Evolutionary conservation across 2,329 filamentous ascomycete genomes (phyloP).

Genomic region (Xylariaceae sp.): DNA sequence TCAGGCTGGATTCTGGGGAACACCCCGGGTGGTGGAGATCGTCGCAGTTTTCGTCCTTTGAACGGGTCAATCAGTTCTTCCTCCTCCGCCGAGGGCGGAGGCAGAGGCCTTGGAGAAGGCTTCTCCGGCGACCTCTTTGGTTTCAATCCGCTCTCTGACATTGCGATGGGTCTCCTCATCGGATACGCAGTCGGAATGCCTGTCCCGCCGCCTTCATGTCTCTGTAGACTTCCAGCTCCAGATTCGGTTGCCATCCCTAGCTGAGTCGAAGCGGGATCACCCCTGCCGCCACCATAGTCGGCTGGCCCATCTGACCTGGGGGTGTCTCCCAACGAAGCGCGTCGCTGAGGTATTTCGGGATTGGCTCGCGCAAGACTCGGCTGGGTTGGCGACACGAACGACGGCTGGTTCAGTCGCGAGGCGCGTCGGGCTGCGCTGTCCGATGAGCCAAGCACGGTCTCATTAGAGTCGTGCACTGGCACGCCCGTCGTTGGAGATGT

Average conservation of each 20-base stretch:
- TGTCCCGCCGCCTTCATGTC: not conserved
- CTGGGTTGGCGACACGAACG: conserved; percentile 63
- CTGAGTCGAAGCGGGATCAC: conserved; percentile 31
- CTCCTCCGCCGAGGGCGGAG: conserved; percentile 40
- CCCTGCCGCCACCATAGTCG: conserved; percentile 24
- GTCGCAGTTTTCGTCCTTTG: conserved; percentile 34
- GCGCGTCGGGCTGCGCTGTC: conserved; percentile 19
- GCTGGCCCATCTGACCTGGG: conserved; percentile 20
- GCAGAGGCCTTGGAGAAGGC: conserved; percentile 43
- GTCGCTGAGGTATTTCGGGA: conserved; percentile 50
- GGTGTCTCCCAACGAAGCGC: conserved; percentile 32
- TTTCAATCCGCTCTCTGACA: conserved; percentile 32
- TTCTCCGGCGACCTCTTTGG: conserved; percentile 39
- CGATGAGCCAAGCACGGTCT: conserved; percentile 6
- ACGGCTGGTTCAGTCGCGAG: conserved; percentile 40
- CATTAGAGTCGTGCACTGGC: conserved; percentile 29
- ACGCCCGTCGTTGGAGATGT: conserved; percentile 50
- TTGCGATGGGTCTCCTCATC: conserved; percentile 22
- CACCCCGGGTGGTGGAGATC: conserved; percentile 35
- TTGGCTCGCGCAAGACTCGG: conserved; percentile 58
- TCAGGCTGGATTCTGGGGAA: conserved; percentile 34
- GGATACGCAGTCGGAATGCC: conserved; percentile 4
- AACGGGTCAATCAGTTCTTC: conserved; percentile 42
- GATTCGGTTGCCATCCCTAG: conserved; percentile 25
- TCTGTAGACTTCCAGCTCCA: conserved; percentile 13